Percentiles rank a stretch among this genome's conserved stretches.
These are phyloP conservation scores for Saccharomyces uvarum DNA, from an alignment of 1,139 yeast genomes.

Conservation along the genomic window DNA sequence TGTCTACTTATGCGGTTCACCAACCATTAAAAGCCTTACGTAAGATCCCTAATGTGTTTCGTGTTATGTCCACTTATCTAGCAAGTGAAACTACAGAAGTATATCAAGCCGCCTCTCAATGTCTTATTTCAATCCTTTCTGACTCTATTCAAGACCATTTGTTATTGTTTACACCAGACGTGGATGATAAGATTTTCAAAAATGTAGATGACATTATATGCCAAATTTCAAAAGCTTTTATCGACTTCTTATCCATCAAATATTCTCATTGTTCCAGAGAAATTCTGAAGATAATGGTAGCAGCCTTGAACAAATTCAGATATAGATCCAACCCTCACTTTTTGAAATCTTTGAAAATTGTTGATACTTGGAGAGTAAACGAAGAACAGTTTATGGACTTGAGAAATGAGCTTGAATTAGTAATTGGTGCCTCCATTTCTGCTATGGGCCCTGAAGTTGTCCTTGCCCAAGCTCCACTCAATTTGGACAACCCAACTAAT, in stretches of 20 bases:
- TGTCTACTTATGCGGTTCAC: constrained; percentile 56
- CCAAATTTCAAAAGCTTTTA: constrained; percentile 45
- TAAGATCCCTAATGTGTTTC: constrained; percentile 51
- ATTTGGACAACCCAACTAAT: constrained; percentile 47
- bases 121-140: constrained; percentile 66
- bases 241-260: constrained; percentile 59
- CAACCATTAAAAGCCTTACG: constrained; percentile 51
- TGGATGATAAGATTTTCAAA: constrained; percentile 42
- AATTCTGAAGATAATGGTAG: constrained; percentile 61
- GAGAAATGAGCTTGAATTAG: constrained; percentile 71
- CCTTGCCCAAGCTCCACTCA: constrained; percentile 66
- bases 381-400: constrained; percentile 65
- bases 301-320: constrained; percentile 57
- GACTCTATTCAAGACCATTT: constrained; percentile 58
- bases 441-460: constrained; percentile 84
- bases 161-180: constrained; percentile 45
- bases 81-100: constrained; percentile 62
- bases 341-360: constrained; percentile 54
- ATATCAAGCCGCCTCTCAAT: constrained; percentile 73
- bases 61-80: constrained; percentile 52
- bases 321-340: constrained; percentile 67
- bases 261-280: constrained; percentile 74
- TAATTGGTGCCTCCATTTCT: constrained; percentile 69
- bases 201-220: constrained; percentile 49
- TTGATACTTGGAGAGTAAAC: constrained; percentile 81